A percentile compares a stretch with the other conserved stretches of the same genome.
phyloP scores from a whole-genome alignment of 2,329 filamentous ascomycete species.

The Zymoseptoria ardabiliae region DNA sequence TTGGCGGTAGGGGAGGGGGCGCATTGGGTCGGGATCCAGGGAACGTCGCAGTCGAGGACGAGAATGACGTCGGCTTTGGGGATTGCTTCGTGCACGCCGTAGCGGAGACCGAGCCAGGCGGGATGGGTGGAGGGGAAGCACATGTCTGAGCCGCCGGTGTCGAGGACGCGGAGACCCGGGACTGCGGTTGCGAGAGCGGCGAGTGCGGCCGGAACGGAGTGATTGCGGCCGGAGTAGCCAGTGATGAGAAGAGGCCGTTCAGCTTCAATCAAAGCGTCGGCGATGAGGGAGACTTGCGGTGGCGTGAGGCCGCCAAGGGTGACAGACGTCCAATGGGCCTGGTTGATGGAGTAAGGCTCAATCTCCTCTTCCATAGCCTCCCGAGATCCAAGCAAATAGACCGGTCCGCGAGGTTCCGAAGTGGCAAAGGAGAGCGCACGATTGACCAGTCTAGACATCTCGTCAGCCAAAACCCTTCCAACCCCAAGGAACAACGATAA shows the following conservation, averaged over 20 bases:
- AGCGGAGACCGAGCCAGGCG: constrained; percentile 55
- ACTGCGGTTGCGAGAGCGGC: constrained; percentile 61
- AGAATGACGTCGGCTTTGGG: constrained; percentile 74
- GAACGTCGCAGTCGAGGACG: constrained; percentile 82
- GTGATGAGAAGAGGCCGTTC: constrained; percentile 62
- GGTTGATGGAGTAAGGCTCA: constrained; percentile 60
- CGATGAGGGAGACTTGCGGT: constrained; percentile 51
- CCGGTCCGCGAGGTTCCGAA: constrained; percentile 69
- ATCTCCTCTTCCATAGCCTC: constrained; percentile 86
- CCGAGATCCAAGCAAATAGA: constrained; percentile 69
- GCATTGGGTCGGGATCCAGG: constrained; percentile 80
- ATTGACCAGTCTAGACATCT: constrained; percentile 68
- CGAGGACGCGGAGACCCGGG: constrained; percentile 62
- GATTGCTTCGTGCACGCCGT: constrained; percentile 66
- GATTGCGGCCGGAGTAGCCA: constrained; percentile 65
- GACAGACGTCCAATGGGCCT: constrained; percentile 63
- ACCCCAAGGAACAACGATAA: no score
- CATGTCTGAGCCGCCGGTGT: constrained; percentile 74
- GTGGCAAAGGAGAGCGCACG: constrained; percentile 75
- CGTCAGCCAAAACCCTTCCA: no score
- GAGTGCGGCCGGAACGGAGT: constrained; percentile 52
- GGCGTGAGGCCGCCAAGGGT: constrained; percentile 56
- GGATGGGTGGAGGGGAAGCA: constrained; percentile 67
- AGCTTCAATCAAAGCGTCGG: constrained; percentile 56
- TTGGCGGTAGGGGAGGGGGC: constrained; percentile 49